Percentiles rank a stretch among this genome's conserved stretches.
These are phyloP conservation scores for Exophiala phaeomuriformis DNA, from an alignment of 2,329 filamentous ascomycete species.

Conservation along the genomic window DNA sequence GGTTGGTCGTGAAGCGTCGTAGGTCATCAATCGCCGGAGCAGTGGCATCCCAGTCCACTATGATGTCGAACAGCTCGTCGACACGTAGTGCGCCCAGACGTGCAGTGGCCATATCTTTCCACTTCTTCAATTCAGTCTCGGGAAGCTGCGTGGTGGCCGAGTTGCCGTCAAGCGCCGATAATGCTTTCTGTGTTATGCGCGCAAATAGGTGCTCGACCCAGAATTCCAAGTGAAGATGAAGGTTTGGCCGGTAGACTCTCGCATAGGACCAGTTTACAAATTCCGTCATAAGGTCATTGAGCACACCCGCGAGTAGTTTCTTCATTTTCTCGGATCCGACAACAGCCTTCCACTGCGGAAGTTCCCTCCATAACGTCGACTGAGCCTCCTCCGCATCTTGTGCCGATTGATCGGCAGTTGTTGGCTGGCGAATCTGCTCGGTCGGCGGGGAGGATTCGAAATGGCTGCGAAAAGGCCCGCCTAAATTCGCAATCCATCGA, in stretches of 20 bases:
- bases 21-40: slow-evolving; percentile 55
- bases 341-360: slow-evolving; percentile 10
- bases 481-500: not conserved
- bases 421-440: slow-evolving; percentile 16
- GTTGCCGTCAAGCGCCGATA: slow-evolving; percentile 7
- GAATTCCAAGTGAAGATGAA: slow-evolving; percentile 44
- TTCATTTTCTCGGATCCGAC: slow-evolving; percentile 50
- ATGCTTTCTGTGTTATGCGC: slow-evolving; percentile 45
- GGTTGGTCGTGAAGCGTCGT: slow-evolving; percentile 49
- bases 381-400: slow-evolving; percentile 9
- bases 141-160: slow-evolving; percentile 27
- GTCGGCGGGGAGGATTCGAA: slow-evolving; percentile 13
- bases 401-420: slow-evolving; percentile 6
- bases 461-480: slow-evolving; percentile 14
- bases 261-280: slow-evolving; percentile 52
- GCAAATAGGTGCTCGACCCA: slow-evolving; percentile 53
- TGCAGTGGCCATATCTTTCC: slow-evolving; percentile 49
- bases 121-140: slow-evolving; percentile 44
- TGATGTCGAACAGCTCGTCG: slow-evolving; percentile 53
- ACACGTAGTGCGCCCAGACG: slow-evolving; percentile 51
- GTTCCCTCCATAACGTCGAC: slow-evolving; percentile 12
- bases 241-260: slow-evolving; percentile 48
- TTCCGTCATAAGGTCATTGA: slow-evolving; percentile 51
- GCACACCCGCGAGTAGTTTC: slow-evolving; percentile 51
- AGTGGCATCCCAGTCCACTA: slow-evolving; percentile 55